These are phyloP conservation scores for Teunomyces pallodes DNA, from an alignment of 805 yeast species.

Conservation along the genomic window DNA sequence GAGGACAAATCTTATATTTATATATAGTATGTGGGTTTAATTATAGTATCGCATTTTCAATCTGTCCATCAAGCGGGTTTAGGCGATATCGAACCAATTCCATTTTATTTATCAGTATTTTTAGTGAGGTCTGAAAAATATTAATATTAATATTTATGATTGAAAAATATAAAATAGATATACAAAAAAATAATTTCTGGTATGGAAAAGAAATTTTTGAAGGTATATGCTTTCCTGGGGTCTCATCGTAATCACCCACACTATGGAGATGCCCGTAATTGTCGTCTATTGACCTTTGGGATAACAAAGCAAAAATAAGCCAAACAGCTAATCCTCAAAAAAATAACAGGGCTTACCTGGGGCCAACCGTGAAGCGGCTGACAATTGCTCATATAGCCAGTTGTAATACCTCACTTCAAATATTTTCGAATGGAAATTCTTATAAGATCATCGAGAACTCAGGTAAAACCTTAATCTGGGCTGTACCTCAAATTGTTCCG, in stretches of 20 bases:
- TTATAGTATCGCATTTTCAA: background rate
- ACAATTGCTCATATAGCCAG: background rate
- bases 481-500: background rate
- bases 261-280: background rate
- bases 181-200: background rate
- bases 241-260: background rate
- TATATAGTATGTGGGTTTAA: background rate
- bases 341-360: background rate
- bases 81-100: slow-evolving; percentile 3
- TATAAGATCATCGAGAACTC: too few relatives aligned
- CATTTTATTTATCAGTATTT: slow-evolving; percentile 1
- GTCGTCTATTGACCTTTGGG: background rate
- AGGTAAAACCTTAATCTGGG: background rate
- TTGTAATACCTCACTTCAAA: background rate
- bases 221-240: background rate
- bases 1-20: background rate
- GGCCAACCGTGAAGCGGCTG: background rate
- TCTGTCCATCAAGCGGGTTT: slow-evolving; percentile 1
- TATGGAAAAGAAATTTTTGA: background rate
- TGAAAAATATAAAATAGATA: background rate
- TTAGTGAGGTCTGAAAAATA: background rate
- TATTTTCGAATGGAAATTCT: too few relatives aligned
- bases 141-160: background rate
- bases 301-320: background rate
- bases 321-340: background rate